Percentiles rank a stretch among this genome's conserved stretches.
These are phyloP conservation scores for Catunica adiposa DNA, from an alignment of 2,329 filamentous ascomycete genomes.

Conservation along the genomic window DNA sequence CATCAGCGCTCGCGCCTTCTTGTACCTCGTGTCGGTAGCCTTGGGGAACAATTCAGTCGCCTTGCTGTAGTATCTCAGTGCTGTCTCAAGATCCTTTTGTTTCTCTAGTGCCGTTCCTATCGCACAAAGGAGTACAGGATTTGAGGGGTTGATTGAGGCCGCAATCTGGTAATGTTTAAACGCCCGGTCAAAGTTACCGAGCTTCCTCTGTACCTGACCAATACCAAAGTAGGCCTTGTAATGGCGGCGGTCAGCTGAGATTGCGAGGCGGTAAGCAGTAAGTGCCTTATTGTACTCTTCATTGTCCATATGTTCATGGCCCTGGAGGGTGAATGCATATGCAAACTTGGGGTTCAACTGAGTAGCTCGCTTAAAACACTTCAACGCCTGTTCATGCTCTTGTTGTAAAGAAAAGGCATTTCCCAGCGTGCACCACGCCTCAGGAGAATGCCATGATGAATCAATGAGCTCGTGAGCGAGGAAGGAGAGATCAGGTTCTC, in stretches of 20 bases:
- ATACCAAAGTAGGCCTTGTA: conserved; percentile 98
- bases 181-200: conserved; percentile 80
- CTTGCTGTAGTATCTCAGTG: conserved; percentile 64
- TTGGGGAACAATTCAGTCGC: conserved; percentile 69
- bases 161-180: conserved; percentile 84
- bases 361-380: conserved; percentile 87
- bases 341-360: conserved; percentile 82
- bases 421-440: conserved; percentile 90
- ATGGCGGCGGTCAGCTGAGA: conserved; percentile 72
- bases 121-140: conserved; percentile 80
- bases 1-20: conserved; percentile 78
- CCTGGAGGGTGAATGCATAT: conserved; percentile 89
- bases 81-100: conserved; percentile 63
- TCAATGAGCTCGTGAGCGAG: conserved; percentile 83
- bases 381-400: conserved; percentile 86
- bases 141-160: conserved; percentile 78
- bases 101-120: conserved; percentile 84
- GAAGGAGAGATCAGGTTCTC: conserved; percentile 80
- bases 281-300: conserved; percentile 96
- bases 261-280: conserved; percentile 68
- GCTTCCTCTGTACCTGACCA: conserved; percentile 67
- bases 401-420: conserved; percentile 87
- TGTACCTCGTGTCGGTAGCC: conserved; percentile 73
- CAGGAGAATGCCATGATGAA: conserved; percentile 70
- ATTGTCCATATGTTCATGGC: conserved; percentile 87